Conservation (phyloP, 306 rosid genomes). For the Oxytropis ochrocephala region DNA sequence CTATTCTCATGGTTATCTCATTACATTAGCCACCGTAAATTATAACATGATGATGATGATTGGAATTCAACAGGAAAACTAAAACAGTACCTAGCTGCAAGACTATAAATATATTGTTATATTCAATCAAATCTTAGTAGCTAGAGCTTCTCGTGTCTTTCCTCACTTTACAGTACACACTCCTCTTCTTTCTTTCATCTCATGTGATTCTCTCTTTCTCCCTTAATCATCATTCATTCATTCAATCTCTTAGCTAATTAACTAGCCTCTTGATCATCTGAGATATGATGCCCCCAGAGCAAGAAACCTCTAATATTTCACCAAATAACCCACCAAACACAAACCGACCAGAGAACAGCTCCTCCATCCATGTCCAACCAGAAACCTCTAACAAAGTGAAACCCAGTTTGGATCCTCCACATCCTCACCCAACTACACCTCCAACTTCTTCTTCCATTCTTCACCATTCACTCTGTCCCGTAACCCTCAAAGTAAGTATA, state of each 20-base stretch:
- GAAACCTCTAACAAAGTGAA: conserved; percentile 14
- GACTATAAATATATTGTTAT: conserved; percentile 30
- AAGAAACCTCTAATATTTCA: conserved; percentile 40
- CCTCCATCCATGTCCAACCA: conserved; percentile 37
- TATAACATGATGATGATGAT: not conserved
- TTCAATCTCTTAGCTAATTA: too few species aligned
- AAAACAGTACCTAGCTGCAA: not conserved
- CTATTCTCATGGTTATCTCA: not conserved
- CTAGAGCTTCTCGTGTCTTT: conserved; percentile 23
- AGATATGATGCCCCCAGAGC: conserved; percentile 89
- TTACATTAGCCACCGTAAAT: not conserved
- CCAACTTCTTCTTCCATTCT: conserved; percentile 37
- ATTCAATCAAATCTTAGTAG: conserved; percentile 24
- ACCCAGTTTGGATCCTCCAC: conserved; percentile 28
- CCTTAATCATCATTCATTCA: not conserved
- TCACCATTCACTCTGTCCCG: conserved; percentile 50
- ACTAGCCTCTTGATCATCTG: not conserved
- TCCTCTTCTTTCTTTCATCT: not conserved
- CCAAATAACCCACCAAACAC: conserved; percentile 29
- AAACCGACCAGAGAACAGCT: conserved; percentile 36
- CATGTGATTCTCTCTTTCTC: conserved; percentile 15
- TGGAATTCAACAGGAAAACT: conserved; percentile 2
- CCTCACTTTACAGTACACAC: not conserved
- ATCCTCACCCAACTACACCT: conserved; percentile 3
- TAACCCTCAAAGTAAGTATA: conserved; percentile 46